Evolutionary conservation across 345 rosid genomes (phyloP), one percentile per base, ranked within the genome.

Genomic region (Cardiospermum halicacabum): DNA sequence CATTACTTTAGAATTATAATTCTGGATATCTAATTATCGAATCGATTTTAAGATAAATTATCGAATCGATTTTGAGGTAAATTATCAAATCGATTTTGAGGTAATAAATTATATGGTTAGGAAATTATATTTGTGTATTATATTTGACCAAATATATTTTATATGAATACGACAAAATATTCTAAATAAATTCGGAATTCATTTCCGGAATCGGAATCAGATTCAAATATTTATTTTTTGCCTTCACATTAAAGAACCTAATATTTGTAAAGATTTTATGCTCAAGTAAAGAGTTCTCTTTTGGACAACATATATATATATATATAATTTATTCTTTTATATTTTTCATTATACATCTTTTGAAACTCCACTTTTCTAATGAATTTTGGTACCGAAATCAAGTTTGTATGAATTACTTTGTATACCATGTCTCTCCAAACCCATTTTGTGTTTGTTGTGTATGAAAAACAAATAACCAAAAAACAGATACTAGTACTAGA

Each of bases 131-230:
- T n/a, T n/a, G n/a, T n/a, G n/a, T n/a, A n/a, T n/a, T n/a, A n/a
- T n/a, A n/a, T n/a, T n/a, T n/a, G n/a, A n/a, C n/a, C n/a, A n/a
- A n/a, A n/a, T n/a, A n/a, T n/a, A n/a, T n/a, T n/a, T n/a, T n/a
- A n/a, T n/a, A n/a, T n/a, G n/a, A n/a, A n/a, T n/a, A n/a, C n/a
- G n/a, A n/a, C n/a, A n/a, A n/a, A n/a, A n/a, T n/a, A n/a, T n/a
- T n/a, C n/a, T n/a, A n/a, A n/a, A n/a, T n/a, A n/a, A n/a, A n/a
- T n/a, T n/a, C n/a, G n/a, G n/a, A n/a, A n/a, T n/a, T n/a, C n/a
- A n/a, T n/a, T n/a, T n/a, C n/a, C n/a, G 58, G 80, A 82, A 84
- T 80, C 66, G 54, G 86, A 78, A 77, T 84, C 84, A 58, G n/a
- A n/a, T 50, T 40, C 22, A 24, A 13, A 12, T 40, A 32, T n/a